Conservation (phyloP, 768 basidiomycete species). For the Lactarius hatsudake region DNA sequence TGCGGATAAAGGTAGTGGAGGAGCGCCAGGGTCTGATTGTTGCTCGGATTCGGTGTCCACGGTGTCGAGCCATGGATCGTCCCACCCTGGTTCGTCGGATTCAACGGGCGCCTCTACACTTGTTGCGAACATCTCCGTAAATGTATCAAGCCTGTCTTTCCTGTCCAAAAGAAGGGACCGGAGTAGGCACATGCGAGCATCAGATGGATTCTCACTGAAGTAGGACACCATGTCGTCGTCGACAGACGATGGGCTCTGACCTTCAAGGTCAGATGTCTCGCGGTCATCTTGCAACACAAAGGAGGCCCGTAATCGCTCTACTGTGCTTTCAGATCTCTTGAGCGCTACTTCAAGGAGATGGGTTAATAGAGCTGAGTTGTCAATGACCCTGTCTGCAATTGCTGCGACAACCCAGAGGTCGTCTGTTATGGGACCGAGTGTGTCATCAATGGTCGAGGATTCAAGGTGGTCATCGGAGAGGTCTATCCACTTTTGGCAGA, state of each 20-base stretch:
- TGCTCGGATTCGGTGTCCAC: constrained; percentile 32
- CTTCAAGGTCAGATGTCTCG: constrained; percentile 28
- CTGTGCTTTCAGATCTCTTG: constrained; percentile 51
- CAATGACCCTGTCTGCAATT: constrained; percentile 63
- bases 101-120: constrained; percentile 29
- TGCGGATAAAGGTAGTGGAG: constrained; percentile 51
- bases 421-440: constrained; percentile 53
- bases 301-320: constrained; percentile 34
- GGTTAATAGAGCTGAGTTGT: constrained; percentile 53
- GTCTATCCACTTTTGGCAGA: constrained; percentile 51
- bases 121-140: constrained; percentile 51
- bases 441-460: constrained; percentile 42
- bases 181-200: constrained; percentile 62
- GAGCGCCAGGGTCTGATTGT: constrained; percentile 30
- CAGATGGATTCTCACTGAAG: constrained; percentile 54
- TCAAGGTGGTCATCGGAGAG: constrained; percentile 60
- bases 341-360: constrained; percentile 63
- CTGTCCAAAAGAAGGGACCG: constrained; percentile 68
- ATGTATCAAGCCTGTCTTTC: constrained; percentile 71
- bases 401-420: constrained; percentile 81
- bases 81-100: constrained; percentile 55
- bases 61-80: constrained; percentile 72
- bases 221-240: constrained; percentile 44
- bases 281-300: constrained; percentile 23
- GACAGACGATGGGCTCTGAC: constrained; percentile 27